Percentiles rank a stretch among this genome's conserved stretches.
phyloP scores from a whole-genome alignment of 768 basidiomycete species.

The Erythrobasidium yunnanense region DNA sequence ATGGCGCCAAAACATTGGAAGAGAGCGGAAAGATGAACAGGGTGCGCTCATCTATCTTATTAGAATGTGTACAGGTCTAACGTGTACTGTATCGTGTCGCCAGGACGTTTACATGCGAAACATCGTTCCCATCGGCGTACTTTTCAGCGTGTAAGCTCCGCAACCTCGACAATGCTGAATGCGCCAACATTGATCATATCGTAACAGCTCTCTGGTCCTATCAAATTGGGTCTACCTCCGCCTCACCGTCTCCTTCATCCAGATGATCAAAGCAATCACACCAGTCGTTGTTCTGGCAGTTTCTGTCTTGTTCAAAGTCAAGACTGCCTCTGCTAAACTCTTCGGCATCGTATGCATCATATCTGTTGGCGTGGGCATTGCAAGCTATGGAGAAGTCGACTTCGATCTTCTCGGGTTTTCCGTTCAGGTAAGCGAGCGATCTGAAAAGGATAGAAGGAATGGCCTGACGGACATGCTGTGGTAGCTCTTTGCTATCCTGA shows the following conservation, averaged over 20 bases:
- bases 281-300: slow-evolving; percentile 85
- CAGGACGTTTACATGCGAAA: slow-evolving; percentile 61
- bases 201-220: slow-evolving; percentile 77
- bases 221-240: slow-evolving; percentile 86
- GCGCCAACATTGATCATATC: slow-evolving; percentile 56
- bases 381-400: slow-evolving; percentile 72
- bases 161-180: not conserved
- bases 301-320: slow-evolving; percentile 75
- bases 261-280: slow-evolving; percentile 63
- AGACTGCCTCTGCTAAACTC: slow-evolving; percentile 70
- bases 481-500: slow-evolving; percentile 53
- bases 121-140: slow-evolving; percentile 67
- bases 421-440: not conserved
- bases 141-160: slow-evolving; percentile 25
- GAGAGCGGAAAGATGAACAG: slow-evolving; percentile 56
- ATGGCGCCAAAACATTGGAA: slow-evolving; percentile 48
- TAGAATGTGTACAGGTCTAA: not conserved
- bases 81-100: not conserved
- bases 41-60: slow-evolving; percentile 29
- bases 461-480: slow-evolving; percentile 40
- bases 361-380: slow-evolving; percentile 72
- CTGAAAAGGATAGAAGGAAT: too few relatives aligned
- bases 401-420: slow-evolving; percentile 76
- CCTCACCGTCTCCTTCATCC: slow-evolving; percentile 82
- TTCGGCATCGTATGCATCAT: slow-evolving; percentile 77